Evolutionary conservation across 1,284 basidiomycete species (phyloP).

Genomic region (Gymnopus androsaceus): DNA sequence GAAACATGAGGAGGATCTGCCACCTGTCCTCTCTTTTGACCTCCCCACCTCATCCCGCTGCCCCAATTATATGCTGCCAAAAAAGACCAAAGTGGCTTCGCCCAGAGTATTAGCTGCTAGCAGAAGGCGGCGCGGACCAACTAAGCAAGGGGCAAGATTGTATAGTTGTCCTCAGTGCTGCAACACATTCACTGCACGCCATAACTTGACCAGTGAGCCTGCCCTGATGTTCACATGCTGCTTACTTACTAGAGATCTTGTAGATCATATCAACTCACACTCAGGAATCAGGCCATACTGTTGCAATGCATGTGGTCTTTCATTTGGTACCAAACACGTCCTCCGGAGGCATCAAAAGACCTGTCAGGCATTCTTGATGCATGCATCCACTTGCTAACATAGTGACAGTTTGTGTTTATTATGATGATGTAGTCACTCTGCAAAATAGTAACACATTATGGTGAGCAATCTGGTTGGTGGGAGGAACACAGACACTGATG

Average conservation of each 20-base stretch:
- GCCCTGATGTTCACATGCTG: too few relatives aligned
- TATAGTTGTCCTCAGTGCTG: background rate
- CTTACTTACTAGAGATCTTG: background rate
- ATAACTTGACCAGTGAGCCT: slow-evolving; percentile 3
- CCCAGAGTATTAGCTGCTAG: background rate
- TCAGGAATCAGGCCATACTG: background rate
- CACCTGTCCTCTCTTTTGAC: background rate
- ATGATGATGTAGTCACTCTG: too few relatives aligned
- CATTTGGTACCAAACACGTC: slow-evolving; percentile 9
- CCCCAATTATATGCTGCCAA: background rate
- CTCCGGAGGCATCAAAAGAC: slow-evolving; percentile 3
- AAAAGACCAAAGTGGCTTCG: background rate
- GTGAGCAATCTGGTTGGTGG: background rate
- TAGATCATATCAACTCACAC: slow-evolving; percentile 8
- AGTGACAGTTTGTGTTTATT: too few relatives aligned
- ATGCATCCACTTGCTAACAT: background rate
- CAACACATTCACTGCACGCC: background rate
- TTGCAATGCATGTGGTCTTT: background rate
- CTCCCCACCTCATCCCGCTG: too few relatives aligned
- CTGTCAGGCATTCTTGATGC: background rate
- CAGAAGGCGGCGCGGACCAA: background rate
- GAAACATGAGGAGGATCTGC: too few relatives aligned
- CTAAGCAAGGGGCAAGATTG: background rate
- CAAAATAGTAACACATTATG: background rate
- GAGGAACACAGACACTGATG: too few relatives aligned